Evolutionary conservation across 1,284 basidiomycete species (phyloP), one percentile per base, ranked within the genome.

Genomic region (Cryptococcus sp.): DNA sequence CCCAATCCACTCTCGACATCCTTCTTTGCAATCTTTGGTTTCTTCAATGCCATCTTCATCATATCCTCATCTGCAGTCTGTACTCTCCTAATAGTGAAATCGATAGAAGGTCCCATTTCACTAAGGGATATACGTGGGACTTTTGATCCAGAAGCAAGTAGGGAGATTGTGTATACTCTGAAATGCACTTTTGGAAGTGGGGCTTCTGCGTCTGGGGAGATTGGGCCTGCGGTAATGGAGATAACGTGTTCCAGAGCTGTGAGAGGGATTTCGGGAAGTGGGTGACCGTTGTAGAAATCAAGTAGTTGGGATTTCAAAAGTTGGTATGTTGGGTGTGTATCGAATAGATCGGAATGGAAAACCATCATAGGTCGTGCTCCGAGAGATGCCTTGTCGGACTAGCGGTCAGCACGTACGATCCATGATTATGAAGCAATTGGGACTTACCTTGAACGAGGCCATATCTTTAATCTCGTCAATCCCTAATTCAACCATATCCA

Each of bases 401-500:
- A 34, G 24, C 14, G 7, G 16, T 44, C 43, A 50, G 50, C 32
- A 43, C 7, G 7, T 13, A 14, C 9, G 4, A 22, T 43, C 10
- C 21, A 7, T 21, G 4, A 22, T 22, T 21, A 22, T 7, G 23
- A 14, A 7, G n/a, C 19, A n/a, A 21, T 19, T 5, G 41, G 18
- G 37, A 76, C 81, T 62, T 70, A 88, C 91, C 78, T 92, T 90
- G 77, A 96, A 88, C 40, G 83, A 82, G 11, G 78, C 69, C 86
- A 98, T 94, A 60, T 82, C 78, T 53, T 83, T 81, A 66, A 85
- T 91, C 32, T 78, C 81, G 46, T 91, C 86, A 21, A 98, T 84
- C 4, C 92, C 92, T 19, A 96, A 77, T 77, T 98, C 96, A 54
- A 91, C 82, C 88, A 97, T 93, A 73, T 99, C 96, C 66, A 98